These are phyloP conservation scores for Juglanconis sp. DNA, from an alignment of 2,329 filamentous ascomycete genomes.

Conservation along the genomic window DNA sequence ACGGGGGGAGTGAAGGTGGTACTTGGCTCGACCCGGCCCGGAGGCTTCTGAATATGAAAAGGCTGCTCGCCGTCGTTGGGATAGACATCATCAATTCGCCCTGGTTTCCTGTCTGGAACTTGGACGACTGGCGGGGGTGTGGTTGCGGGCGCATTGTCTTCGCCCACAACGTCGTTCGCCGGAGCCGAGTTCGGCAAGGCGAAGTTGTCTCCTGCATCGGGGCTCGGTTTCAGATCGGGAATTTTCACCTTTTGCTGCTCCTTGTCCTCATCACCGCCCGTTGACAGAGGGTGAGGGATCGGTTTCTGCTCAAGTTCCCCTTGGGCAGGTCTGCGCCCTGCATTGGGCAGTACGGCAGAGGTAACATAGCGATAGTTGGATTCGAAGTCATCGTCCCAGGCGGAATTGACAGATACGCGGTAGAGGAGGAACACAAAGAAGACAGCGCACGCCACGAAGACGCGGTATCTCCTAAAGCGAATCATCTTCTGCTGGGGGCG, in stretches of 20 bases:
- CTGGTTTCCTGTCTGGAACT: conserved; percentile 29
- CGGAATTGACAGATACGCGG: conserved; percentile 42
- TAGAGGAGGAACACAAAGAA: conserved; percentile 54
- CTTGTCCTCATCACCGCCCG: neutral
- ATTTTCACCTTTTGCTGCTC: conserved; percentile 21
- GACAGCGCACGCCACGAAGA: conserved; percentile 55
- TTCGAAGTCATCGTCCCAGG: conserved; percentile 25
- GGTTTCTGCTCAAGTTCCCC: conserved; percentile 1
- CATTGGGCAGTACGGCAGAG: neutral
- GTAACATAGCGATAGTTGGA: conserved; percentile 11
- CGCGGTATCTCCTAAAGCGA: conserved; percentile 59
- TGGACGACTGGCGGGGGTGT: conserved; percentile 25
- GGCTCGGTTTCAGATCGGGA: conserved; percentile 27
- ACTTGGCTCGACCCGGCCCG: conserved; percentile 23
- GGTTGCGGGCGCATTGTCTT: conserved; percentile 22
- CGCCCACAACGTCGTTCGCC: conserved; percentile 10
- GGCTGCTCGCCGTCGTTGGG: conserved; percentile 20
- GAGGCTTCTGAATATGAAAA: conserved; percentile 22
- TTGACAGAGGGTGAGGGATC: neutral
- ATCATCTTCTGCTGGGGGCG: conserved; percentile 38
- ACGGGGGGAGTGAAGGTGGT: conserved; percentile 32
- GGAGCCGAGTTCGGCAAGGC: conserved; percentile 25
- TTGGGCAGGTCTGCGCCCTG: neutral
- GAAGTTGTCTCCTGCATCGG: conserved; percentile 25
- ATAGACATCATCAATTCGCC: conserved; percentile 19